Base-by-base conservation (phyloP, 805 yeast genomes). In the Wickerhamomyces queroliae region DNA sequence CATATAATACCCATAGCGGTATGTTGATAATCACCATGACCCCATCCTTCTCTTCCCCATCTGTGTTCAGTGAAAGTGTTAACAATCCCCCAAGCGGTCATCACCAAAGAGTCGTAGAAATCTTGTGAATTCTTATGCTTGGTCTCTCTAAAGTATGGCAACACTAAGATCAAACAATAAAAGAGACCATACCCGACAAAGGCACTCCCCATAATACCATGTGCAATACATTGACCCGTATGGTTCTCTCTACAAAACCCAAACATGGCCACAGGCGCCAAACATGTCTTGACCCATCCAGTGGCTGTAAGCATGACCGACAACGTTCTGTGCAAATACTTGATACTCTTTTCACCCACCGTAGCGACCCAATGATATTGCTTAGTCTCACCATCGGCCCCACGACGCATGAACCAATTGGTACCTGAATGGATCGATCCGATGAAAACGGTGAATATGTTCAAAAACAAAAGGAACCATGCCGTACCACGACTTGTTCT, bases 1-100 rank as follows among this genome's bases (percentile, higher is more conserved):
- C 97, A 91, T 23, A 91, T 73, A 41, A 91, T 84, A 1, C 98
- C 98, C 96, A 91, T 88, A 17, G 93, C 77, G 0, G 98, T 90
- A 61, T 90, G 97, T 64, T 90, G 96, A 59, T 83, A 87, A 60
- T 89, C 97, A 9, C 95, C 93, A 68, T 85, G 95, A 32, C 76
- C 72, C 98, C 98, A 91, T 8, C 69, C 77, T 56, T 89, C 93
- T 24, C 60, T 56, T 28, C 95, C 95, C 97, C 97, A 91, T 45
- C 97, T 67, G 61, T 91, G 98, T 62, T 91, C 98, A 2, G 98
- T 91, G 62, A 91, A 91, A 1, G 97, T 89, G 59, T 91, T 91
- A 42, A 91, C 83, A 25, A 89, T 78, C 7, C 98, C 98, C 95
- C 96, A 91, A 10, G 71, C 59, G 39, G 87, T 81, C 78, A 91